Conservation (phyloP, 805 yeast species). For the Myxozyma neglecta region DNA sequence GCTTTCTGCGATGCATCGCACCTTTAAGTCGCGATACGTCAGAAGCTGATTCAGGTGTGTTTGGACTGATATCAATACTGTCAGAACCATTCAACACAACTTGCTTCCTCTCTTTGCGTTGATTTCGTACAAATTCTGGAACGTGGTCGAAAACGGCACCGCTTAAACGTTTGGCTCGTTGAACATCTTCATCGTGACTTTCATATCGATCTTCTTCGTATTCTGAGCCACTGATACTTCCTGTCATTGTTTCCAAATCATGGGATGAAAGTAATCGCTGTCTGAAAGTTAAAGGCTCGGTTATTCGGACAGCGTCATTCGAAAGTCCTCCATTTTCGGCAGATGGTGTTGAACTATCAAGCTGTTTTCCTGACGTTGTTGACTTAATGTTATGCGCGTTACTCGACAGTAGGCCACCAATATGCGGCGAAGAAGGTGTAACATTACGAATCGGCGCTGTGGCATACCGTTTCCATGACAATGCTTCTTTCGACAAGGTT, state of each 20-base stretch:
- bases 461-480: not conserved
- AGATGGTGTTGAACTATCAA: no score
- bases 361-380: not conserved
- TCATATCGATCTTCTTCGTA: not conserved
- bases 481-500: constrained; percentile 2
- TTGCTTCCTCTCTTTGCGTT: constrained; percentile 1
- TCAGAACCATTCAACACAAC: not conserved
- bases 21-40: constrained; percentile 22
- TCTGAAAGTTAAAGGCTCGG: no score
- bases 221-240: not conserved
- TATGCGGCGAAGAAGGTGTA: not conserved
- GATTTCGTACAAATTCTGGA: constrained; percentile 14
- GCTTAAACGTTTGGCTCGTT: not conserved
- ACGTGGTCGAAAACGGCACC: constrained; percentile 4
- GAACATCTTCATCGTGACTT: not conserved
- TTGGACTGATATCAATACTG: not conserved
- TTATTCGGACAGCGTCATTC: no score
- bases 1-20: constrained; percentile 30
- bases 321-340: no score
- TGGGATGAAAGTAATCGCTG: not conserved
- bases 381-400: not conserved
- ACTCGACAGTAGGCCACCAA: not conserved
- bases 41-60: not conserved
- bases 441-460: not conserved
- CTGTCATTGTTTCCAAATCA: not conserved